Evolutionary conservation across 2,329 filamentous ascomycete species (phyloP), one percentile per base, ranked within the genome.

Genomic region (Penicillium griseofulvum): DNA sequence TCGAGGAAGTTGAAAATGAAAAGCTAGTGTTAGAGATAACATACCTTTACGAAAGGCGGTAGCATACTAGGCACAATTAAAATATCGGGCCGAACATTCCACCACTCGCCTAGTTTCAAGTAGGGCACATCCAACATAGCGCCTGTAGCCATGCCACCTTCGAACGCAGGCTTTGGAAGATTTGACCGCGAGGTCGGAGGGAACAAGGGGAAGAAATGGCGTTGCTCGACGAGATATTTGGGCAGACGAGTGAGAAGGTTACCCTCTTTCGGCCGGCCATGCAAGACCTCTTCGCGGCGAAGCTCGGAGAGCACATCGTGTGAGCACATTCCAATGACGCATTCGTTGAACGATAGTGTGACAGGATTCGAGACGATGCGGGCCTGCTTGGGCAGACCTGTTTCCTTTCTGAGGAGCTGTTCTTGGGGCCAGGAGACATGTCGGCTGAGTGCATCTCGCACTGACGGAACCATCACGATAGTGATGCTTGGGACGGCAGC

Each of bases 161-260:
- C 79, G 1, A 82, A 83, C 0, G 85, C 86, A 1, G 85, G 84
- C 69, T 83, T 87, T 29, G 87, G 85, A 52, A 90, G 76, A 61
- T 78, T 84, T 54, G 84, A 80, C 46, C 91, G 81, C 48, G 88
- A 85, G 12, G 86, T 82, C 0, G 93, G 87, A 6, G 94, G 94
- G 68, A 92, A 97, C 0, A 97, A 76, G 0, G 94, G 94, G 66
- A 91, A 91, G 73, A 92, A 97, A 68, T 94, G 91, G 7, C 92
- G 81, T 75, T 97, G 94, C 74, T 96, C 89, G 54, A 99, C 84
- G 17, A 99, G 73, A 63, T 94, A 87, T 19, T 86, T 82, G 6
- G 88, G 85, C 44, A 92, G 74, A n/a, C 93, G 78, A 16, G 86
- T 84, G 66, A 93, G 79, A 26, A 89, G 65, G 62, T 89, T 85